These are phyloP conservation scores for Rhizopogon rudus DNA, from an alignment of 768 basidiomycete species.

Conservation along the genomic window DNA sequence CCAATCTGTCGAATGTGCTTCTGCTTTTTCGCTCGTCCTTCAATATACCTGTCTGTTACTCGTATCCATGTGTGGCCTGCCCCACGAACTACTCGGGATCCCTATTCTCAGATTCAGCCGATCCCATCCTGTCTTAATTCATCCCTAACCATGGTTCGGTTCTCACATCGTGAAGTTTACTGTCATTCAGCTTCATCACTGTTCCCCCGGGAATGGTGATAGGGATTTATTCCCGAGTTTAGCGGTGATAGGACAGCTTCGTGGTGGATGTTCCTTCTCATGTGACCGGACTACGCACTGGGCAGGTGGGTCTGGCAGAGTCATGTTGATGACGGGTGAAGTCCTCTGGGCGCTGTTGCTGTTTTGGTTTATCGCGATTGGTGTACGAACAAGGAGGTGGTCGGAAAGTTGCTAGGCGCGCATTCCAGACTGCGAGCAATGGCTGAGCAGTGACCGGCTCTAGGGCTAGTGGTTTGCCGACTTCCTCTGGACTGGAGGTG, in stretches of 20 bases:
- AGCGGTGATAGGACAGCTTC: slow-evolving; percentile 23
- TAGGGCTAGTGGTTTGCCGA: not conserved
- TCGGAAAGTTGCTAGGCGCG: slow-evolving; percentile 7
- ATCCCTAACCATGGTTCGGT: slow-evolving; percentile 9
- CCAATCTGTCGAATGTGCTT: slow-evolving; percentile 13
- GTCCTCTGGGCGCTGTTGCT: slow-evolving; percentile 12
- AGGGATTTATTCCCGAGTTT: slow-evolving; percentile 58
- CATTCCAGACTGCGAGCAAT: slow-evolving; percentile 29
- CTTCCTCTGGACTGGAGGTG: not conserved
- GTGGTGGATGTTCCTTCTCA: slow-evolving; percentile 9
- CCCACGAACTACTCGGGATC: not conserved
- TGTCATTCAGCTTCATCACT: slow-evolving; percentile 31
- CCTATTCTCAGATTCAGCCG: slow-evolving; percentile 2
- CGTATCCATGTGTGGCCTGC: not conserved
- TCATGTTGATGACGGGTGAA: slow-evolving; percentile 11
- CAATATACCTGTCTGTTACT: slow-evolving; percentile 15
- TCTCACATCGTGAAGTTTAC: slow-evolving; percentile 11
- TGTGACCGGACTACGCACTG: slow-evolving; percentile 17
- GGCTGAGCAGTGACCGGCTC: not conserved
- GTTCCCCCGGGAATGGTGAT: slow-evolving; percentile 40
- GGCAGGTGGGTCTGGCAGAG: slow-evolving; percentile 3
- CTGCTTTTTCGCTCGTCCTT: slow-evolving; percentile 18
- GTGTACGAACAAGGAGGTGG: slow-evolving; percentile 31
- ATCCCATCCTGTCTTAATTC: slow-evolving; percentile 8
- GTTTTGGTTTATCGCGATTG: slow-evolving; percentile 16